These are phyloP conservation scores for Cladosporium halotolerans DNA, from an alignment of 2,329 filamentous ascomycete species.

Conservation along the genomic window DNA sequence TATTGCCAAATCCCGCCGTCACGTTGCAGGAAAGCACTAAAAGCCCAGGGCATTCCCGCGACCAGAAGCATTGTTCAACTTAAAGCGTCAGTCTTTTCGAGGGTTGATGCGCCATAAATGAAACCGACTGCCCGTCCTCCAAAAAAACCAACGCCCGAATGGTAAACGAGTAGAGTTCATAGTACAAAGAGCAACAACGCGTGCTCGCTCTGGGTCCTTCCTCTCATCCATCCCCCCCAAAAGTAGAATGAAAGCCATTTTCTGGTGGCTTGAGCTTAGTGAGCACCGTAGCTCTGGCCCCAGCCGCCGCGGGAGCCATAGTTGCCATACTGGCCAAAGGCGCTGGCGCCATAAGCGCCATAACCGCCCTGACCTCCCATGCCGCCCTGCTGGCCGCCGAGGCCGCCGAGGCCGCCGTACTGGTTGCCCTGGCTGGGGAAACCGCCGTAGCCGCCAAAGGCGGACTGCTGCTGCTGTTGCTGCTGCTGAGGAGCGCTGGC, in stretches of 20 bases:
- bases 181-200: neutral
- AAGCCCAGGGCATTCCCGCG: neutral
- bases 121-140: neutral
- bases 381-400: constrained; percentile 35
- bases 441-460: constrained; percentile 50
- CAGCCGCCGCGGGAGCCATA: constrained; percentile 28
- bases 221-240: neutral
- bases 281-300: constrained; percentile 29
- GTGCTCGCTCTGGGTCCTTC: neutral
- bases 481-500: constrained; percentile 23
- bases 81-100: neutral
- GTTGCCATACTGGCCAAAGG: constrained; percentile 34
- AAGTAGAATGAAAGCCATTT: neutral
- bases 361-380: constrained; percentile 39
- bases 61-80: neutral
- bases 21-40: neutral
- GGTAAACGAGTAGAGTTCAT: neutral
- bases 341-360: constrained; percentile 36
- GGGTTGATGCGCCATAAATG: neutral
- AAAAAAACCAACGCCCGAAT: neutral
- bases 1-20: neutral
- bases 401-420: constrained; percentile 47
- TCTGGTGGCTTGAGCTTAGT: constrained; percentile 10
- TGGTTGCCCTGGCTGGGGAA: constrained; percentile 45
- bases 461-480: constrained; percentile 54